Percentiles rank a stretch among this genome's conserved stretches.
Conservation (phyloP, 164 flowering plant genomes). For the Annona squamosa region DNA sequence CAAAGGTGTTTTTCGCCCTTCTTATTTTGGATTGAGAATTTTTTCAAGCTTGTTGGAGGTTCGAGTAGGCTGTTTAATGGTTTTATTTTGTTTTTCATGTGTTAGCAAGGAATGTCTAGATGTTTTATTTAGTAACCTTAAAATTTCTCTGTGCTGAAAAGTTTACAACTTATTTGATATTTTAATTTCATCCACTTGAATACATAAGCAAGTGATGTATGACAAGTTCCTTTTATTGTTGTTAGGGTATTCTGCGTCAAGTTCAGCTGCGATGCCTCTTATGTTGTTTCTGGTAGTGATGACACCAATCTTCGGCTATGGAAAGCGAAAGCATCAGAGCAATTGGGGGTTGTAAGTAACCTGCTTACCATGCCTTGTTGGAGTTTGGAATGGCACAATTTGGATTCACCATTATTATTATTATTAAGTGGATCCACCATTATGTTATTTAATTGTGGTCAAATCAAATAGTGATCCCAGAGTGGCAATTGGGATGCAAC, state of each 20-base stretch:
- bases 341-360: slow-evolving; percentile 82
- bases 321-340: slow-evolving; percentile 98
- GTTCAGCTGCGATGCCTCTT: slow-evolving; percentile 74
- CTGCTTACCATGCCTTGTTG: neutral
- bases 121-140: neutral
- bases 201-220: slow-evolving; percentile 1
- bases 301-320: slow-evolving; percentile 91
- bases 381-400: neutral
- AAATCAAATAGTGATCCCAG: too few species aligned
- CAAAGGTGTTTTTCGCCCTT: slow-evolving; percentile 50
- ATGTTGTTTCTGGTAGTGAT: slow-evolving; percentile 90
- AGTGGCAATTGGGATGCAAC: too few species aligned
- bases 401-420: neutral
- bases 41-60: neutral
- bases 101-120: neutral
- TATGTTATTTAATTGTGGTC: neutral
- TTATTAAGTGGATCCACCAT: neutral
- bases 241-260: slow-evolving; percentile 81
- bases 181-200: neutral
- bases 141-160: too few species aligned
- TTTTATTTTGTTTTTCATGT: neutral
- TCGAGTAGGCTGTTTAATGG: neutral
- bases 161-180: neutral
- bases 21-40: slow-evolving; percentile 2
- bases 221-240: slow-evolving; percentile 13